Evolutionary conservation across 495 filamentous ascomycete genomes (phyloP), one percentile per base, ranked within the genome.

Genomic region (Chaetomium tenue): DNA sequence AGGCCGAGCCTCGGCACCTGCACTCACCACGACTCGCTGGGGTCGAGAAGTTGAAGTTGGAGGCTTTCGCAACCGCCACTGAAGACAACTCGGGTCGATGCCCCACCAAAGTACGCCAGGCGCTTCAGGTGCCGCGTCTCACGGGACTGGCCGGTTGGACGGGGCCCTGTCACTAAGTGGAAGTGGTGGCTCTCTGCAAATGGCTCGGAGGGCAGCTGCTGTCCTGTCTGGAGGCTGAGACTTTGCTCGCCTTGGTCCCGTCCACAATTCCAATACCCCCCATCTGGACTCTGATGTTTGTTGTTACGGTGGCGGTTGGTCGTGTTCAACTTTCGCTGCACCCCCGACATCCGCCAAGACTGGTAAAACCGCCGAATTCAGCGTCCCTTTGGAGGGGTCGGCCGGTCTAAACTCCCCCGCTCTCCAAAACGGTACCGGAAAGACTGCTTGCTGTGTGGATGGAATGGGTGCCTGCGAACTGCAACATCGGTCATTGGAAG

Each of bases 261-360:
- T 92, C 44, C 92, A 92, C 76, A 89, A 93, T 73, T 91, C 91
- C 72, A 92, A 89, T 20, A 89, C 90, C 77, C 66, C 83, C 47
- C 28, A 26, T 2, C 33, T n/a, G 18, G 15, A 9, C 13, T 15
- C 40, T 44, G 40, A 42, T 22, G 15, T 23, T 15, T 13, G 16
- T 15, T 15, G 11, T 22, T n/a, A 8, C 23, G 23, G n/a, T 20
- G 33, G 40, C 48, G 60, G 33, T 16, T 22, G 13, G 53, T 23
- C 20, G 2, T 30, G 6, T 20, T 9, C 5, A 37, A 91, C 88
- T 93, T 93, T 69, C 82, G 92, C 58, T 92, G 83, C 68, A 89
- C 89, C 80, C 88, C 85, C 13, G 73, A 77, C 0, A 71, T 90
- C 61, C 84, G 91, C 26, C 81, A 86, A 16, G 71, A 79, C 23